Base-by-base conservation (phyloP, 495 filamentous ascomycete genomes). In the Paragyromitra xinjiangensis region DNA sequence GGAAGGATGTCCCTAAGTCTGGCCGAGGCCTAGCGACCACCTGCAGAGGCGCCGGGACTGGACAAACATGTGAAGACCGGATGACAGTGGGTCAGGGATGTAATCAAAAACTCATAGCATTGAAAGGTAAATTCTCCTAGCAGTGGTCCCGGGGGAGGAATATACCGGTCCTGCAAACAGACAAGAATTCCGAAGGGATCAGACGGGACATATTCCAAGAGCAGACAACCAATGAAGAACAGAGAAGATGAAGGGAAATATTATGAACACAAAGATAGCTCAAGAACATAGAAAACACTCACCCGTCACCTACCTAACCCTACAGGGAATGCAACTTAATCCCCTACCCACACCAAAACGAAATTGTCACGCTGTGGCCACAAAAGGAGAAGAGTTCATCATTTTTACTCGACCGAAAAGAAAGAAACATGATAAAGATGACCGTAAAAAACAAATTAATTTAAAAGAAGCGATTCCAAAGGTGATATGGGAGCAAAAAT, bases 401-500 rank as follows among this genome's bases (percentile, higher is more conserved):
- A 59, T 50, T 71, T 66, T 61, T 59, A 50, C 40, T 71, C 56
- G 56, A 71, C 53, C 53, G 61, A 64, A 50, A 61, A 45, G n/a
- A 40, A 56, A 40, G 34, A 6, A 55, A 55, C 45, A 56, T 14
- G 56, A 71, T 12, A 62, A 62, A 26, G 51, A 53, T 71, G 73
- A 56, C 34, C 59, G 59, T 66, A 80, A 68, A 64, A 64, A 80
- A 56, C 65, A 79, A 78, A 56, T 77, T 75, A 80, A 64, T 67
- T 74, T 76, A 69, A 67, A 78, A 73, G 64, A 79, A 65, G 74
- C 74, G 51, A 77, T 77, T 78, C 75, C 75, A 74, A 74, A 78
- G 78, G 76, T 80, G 69, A 73, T 80, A 56, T 80, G 69, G 77
- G 77, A 79, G 77, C 78, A 69, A 71, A 80, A 69, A 69, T 69